Evolutionary conservation across 768 basidiomycete species (phyloP).

Genomic region (Kwoniella dejecticola): DNA sequence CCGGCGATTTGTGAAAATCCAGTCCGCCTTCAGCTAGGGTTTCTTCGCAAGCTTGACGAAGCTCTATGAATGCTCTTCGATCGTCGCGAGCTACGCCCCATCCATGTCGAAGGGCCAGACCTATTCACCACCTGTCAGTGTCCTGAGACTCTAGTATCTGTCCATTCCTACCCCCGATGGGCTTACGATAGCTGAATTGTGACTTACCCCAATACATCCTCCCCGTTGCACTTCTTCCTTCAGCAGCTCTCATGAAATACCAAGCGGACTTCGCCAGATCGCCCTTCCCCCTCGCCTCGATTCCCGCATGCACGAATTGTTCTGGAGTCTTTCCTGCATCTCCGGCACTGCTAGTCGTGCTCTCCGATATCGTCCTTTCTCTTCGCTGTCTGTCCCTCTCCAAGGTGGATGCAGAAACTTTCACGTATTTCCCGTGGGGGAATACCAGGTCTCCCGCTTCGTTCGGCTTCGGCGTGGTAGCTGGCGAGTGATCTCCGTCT

Average conservation of each 20-base stretch:
- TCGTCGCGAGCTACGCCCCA: slow-evolving; percentile 52
- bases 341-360: not conserved
- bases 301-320: slow-evolving; percentile 42
- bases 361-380: slow-evolving; percentile 24
- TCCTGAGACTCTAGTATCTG: no score
- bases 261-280: slow-evolving; percentile 51
- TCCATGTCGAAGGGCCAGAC: slow-evolving; percentile 49
- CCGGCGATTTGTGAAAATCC: slow-evolving; percentile 33
- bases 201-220: slow-evolving; percentile 53
- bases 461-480: slow-evolving; percentile 24
- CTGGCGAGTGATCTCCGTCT: slow-evolving; percentile 26
- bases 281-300: slow-evolving; percentile 45
- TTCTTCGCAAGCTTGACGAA: slow-evolving; percentile 49
- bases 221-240: slow-evolving; percentile 49
- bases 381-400: slow-evolving; percentile 19
- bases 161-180: no score
- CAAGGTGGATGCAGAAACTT: slow-evolving; percentile 36
- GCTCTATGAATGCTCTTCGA: slow-evolving; percentile 43
- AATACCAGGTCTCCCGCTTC: slow-evolving; percentile 28
- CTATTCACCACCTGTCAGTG: slow-evolving; percentile 26
- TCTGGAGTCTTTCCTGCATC: slow-evolving; percentile 29
- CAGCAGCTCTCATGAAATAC: slow-evolving; percentile 53
- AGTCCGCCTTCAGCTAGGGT: slow-evolving; percentile 30
- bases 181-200: no score
- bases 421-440: slow-evolving; percentile 43